Evolutionary conservation across 2,329 filamentous ascomycete species (phyloP).

Genomic region (Volutella citrinella): DNA sequence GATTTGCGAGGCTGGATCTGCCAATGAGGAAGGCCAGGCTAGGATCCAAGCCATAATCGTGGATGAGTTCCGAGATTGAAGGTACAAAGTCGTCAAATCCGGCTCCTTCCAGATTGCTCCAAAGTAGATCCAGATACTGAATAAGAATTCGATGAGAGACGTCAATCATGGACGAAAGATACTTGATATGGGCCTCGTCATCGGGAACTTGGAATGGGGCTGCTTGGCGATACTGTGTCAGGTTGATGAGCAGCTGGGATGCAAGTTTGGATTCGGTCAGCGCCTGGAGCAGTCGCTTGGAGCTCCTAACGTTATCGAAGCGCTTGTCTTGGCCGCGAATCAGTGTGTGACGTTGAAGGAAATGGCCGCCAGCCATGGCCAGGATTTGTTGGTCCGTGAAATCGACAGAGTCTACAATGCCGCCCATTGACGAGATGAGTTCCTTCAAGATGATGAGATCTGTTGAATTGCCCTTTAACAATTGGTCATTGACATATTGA

Average conservation of each 20-base stretch:
- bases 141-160: slow-evolving; percentile 82
- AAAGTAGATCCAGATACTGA: slow-evolving; percentile 87
- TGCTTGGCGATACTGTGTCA: slow-evolving; percentile 87
- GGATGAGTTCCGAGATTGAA: slow-evolving; percentile 68
- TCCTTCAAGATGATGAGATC: slow-evolving; percentile 91
- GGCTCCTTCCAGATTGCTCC: slow-evolving; percentile 70
- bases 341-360: slow-evolving; percentile 76
- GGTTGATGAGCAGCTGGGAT: slow-evolving; percentile 79
- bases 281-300: slow-evolving; percentile 75
- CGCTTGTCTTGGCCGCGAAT: slow-evolving; percentile 78
- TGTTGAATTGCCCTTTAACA: slow-evolving; percentile 78
- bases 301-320: slow-evolving; percentile 70
- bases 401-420: slow-evolving; percentile 80
- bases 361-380: slow-evolving; percentile 82
- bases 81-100: slow-evolving; percentile 81
- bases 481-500: slow-evolving; percentile 83
- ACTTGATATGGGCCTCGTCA: slow-evolving; percentile 78
- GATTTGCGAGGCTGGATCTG: slow-evolving; percentile 68
- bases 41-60: slow-evolving; percentile 75
- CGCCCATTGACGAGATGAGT: slow-evolving; percentile 88
- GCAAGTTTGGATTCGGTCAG: slow-evolving; percentile 76
- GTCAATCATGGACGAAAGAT: slow-evolving; percentile 82
- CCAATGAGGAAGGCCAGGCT: slow-evolving; percentile 82
- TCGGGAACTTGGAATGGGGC: slow-evolving; percentile 75
- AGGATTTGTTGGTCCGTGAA: slow-evolving; percentile 86